phyloP scores from a whole-genome alignment of 352 stramenopile genomes.

The Pythium dissimile region DNA sequence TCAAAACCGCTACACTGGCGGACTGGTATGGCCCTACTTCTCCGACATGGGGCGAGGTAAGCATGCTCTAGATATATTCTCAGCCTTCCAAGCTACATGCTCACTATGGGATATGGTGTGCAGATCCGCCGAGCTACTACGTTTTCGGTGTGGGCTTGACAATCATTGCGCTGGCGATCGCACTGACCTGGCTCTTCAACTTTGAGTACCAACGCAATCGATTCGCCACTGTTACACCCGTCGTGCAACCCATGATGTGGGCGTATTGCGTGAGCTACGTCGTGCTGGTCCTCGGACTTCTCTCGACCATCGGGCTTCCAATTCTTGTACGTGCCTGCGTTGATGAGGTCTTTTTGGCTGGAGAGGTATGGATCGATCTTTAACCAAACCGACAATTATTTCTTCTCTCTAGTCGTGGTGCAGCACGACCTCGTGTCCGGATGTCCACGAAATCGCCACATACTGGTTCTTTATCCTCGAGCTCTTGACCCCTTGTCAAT shows the following conservation, averaged over 20 bases:
- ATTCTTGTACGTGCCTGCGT: slow-evolving; percentile 15
- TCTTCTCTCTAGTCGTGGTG: slow-evolving; percentile 18
- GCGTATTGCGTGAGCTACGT: slow-evolving; percentile 6
- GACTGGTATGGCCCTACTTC: slow-evolving; percentile 51
- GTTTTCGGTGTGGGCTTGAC: slow-evolving; percentile 26
- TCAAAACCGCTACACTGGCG: slow-evolving; percentile 40
- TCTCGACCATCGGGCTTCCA: slow-evolving; percentile 28
- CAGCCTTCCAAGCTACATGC: too few relatives aligned
- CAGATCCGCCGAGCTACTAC: slow-evolving; percentile 29
- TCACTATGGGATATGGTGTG: too few relatives aligned
- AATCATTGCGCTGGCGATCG: slow-evolving; percentile 19
- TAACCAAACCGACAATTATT: too few relatives aligned
- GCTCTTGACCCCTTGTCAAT: slow-evolving; percentile 34
- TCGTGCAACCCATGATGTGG: neutral
- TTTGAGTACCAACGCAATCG: slow-evolving; percentile 21
- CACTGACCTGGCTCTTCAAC: slow-evolving; percentile 31
- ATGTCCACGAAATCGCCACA: slow-evolving; percentile 25
- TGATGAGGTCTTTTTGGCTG: neutral
- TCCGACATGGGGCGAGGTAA: slow-evolving; percentile 41
- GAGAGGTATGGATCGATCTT: too few relatives aligned
- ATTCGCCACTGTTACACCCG: slow-evolving; percentile 3
- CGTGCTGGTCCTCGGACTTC: slow-evolving; percentile 15
- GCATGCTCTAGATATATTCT: too few relatives aligned
- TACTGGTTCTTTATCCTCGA: slow-evolving; percentile 41
- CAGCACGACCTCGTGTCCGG: slow-evolving; percentile 25